Conservation (phyloP, 2,329 filamentous ascomycete genomes). For the Dendryphion nanum region DNA sequence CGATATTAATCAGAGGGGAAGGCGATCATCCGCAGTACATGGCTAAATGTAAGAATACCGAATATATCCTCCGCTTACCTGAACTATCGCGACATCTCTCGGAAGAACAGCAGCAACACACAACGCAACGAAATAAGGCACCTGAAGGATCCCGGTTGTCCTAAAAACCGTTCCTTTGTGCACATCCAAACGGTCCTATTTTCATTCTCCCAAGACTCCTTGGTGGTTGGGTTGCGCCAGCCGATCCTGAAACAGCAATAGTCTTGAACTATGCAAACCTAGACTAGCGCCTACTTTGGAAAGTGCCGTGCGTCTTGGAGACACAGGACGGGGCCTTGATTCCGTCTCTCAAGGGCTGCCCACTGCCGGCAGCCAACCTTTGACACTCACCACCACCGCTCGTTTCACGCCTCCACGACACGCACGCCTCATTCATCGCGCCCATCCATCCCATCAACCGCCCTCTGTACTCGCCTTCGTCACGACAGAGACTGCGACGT, state of each 20-base stretch:
- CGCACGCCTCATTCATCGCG: conserved; percentile 10
- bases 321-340: conserved; percentile 14
- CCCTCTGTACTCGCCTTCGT: conserved; percentile 7
- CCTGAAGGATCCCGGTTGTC: too few species aligned
- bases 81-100: too few species aligned
- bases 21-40: conserved; percentile 12
- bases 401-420: conserved; percentile 3
- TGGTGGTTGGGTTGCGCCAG: too few species aligned
- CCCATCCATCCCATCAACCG: conserved; percentile 11
- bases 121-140: too few species aligned
- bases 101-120: too few species aligned
- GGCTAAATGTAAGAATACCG: too few species aligned
- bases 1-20: conserved; percentile 21
- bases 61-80: too few species aligned
- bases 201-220: too few species aligned
- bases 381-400: too few species aligned
- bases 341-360: conserved; percentile 14
- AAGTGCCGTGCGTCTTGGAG: conserved; percentile 22
- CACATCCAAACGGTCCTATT: too few species aligned
- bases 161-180: too few species aligned
- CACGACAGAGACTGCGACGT: conserved; percentile 12
- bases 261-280: conserved; percentile 13
- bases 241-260: conserved; percentile 26
- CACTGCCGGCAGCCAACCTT: conserved; percentile 12
- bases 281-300: conserved; percentile 19